phyloP scores from a whole-genome alignment of 306 rosid genomes.

The Potentilla sterilis region DNA sequence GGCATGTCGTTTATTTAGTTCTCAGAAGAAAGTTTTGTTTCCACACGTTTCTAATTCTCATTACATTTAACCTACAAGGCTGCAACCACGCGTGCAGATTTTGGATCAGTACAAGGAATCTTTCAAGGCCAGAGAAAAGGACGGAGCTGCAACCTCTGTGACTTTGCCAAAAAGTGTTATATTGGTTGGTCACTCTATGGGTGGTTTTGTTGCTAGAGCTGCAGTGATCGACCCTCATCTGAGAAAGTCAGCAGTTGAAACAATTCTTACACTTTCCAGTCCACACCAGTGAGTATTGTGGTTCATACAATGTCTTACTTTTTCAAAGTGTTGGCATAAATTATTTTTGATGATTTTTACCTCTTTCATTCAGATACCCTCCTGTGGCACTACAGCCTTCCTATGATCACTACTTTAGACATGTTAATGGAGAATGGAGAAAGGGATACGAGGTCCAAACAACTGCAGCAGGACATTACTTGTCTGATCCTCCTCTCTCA shows the following conservation, averaged over 20 bases:
- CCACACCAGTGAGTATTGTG: slow-evolving; percentile 79
- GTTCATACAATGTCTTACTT: slow-evolving; percentile 6
- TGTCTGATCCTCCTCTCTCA: slow-evolving; percentile 71
- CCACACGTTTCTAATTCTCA: neutral
- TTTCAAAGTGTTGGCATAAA: slow-evolving; percentile 23
- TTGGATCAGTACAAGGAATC: slow-evolving; percentile 87
- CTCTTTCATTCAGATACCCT: slow-evolving; percentile 82
- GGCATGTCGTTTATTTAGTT: neutral
- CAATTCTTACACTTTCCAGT: slow-evolving; percentile 87
- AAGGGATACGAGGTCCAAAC: slow-evolving; percentile 72
- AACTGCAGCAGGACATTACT: slow-evolving; percentile 54
- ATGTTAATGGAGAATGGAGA: slow-evolving; percentile 79
- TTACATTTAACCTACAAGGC: neutral
- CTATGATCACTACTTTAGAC: slow-evolving; percentile 78
- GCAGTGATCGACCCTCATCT: slow-evolving; percentile 74
- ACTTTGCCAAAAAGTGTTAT: slow-evolving; percentile 85
- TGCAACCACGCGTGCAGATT: slow-evolving; percentile 49
- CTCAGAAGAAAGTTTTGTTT: neutral
- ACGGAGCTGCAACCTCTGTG: slow-evolving; percentile 67
- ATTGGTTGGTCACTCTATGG: slow-evolving; percentile 98
- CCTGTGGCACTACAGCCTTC: slow-evolving; percentile 98
- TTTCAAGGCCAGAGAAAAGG: slow-evolving; percentile 69
- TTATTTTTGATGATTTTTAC: slow-evolving; percentile 41
- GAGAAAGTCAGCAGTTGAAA: slow-evolving; percentile 84
- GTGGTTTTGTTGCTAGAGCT: slow-evolving; percentile 99